Conservation (phyloP, 805 yeast species). For the Spathaspora boniae region DNA sequence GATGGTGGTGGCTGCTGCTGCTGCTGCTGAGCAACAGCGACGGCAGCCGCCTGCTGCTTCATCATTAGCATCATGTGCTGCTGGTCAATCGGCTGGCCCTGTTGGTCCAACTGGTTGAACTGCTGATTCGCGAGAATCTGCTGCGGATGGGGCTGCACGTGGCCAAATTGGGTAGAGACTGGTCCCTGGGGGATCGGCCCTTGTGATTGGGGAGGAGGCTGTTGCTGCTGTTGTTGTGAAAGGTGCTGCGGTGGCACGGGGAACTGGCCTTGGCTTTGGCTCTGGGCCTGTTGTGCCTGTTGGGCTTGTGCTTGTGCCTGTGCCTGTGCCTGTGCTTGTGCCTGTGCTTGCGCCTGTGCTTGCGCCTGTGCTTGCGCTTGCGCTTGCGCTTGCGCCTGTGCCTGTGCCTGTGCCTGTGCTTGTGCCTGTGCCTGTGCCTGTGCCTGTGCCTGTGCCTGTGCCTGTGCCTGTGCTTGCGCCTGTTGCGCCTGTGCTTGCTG, state of each 20-base stretch:
- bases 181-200: too few relatives aligned
- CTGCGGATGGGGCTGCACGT: slow-evolving; percentile 5
- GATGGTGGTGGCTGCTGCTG: slow-evolving; percentile 11
- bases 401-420: slow-evolving; percentile 9
- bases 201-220: not conserved
- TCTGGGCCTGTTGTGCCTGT: slow-evolving; percentile 9
- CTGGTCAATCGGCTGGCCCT: slow-evolving; percentile 7
- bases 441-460: slow-evolving; percentile 4
- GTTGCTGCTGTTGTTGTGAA: not conserved
- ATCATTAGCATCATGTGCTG: slow-evolving; percentile 8
- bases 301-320: slow-evolving; percentile 19
- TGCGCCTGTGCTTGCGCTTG: slow-evolving; percentile 11
- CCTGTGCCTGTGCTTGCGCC: slow-evolving; percentile 8
- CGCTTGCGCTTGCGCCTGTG: slow-evolving; percentile 17
- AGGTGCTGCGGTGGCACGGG: too few relatives aligned
- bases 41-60: slow-evolving; percentile 7
- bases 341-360: slow-evolving; percentile 34
- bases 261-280: slow-evolving; percentile 11
- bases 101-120: slow-evolving; percentile 1
- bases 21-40: slow-evolving; percentile 6
- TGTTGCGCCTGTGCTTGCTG: slow-evolving; percentile 8
- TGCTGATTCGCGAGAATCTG: slow-evolving; percentile 8
- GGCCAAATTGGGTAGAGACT: too few relatives aligned
- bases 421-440: slow-evolving; percentile 3
- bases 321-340: slow-evolving; percentile 13